Evolutionary conservation across 805 yeast genomes (phyloP).

Genomic region (Cyberlindnera subsufficiens): DNA sequence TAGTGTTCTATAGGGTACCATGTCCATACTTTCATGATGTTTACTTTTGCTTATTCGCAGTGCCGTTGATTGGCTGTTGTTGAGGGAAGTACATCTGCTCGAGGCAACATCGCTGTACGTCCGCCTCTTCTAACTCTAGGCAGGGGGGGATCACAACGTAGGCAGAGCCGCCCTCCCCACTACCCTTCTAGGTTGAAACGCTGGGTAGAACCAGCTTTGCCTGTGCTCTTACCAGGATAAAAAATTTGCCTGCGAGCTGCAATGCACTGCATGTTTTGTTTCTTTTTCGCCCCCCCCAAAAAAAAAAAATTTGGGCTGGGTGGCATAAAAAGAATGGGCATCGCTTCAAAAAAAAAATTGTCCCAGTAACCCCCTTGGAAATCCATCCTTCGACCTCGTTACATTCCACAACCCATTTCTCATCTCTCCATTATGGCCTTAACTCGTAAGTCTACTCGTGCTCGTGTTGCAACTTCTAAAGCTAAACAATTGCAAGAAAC

Average conservation of each 20-base stretch:
- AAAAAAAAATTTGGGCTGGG: conserved; percentile 5
- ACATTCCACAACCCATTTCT: background rate
- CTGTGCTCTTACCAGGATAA: background rate
- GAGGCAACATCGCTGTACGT: no score
- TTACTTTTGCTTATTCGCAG: no score
- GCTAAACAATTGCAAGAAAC: conserved; percentile 23
- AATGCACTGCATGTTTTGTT: conserved; percentile 24
- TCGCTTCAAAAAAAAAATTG: conserved; percentile 26
- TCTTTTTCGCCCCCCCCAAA: conserved; percentile 1
- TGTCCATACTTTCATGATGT: no score
- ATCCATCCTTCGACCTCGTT: background rate
- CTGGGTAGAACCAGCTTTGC: no score
- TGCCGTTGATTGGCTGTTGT: no score
- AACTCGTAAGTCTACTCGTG: conserved; percentile 26
- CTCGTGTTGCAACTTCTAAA: conserved; percentile 19
- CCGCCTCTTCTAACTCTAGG: no score
- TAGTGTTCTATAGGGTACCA: no score
- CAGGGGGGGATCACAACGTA: no score
- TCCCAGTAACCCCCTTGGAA: conserved; percentile 13
- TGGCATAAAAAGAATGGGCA: background rate
- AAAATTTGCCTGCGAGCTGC: background rate
- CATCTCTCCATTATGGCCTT: conserved; percentile 10
- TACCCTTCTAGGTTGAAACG: no score
- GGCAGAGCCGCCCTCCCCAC: no score
- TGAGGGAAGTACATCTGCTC: no score